Evolutionary conservation across 306 rosid species (phyloP).

Genomic region (Vigna mungo): DNA sequence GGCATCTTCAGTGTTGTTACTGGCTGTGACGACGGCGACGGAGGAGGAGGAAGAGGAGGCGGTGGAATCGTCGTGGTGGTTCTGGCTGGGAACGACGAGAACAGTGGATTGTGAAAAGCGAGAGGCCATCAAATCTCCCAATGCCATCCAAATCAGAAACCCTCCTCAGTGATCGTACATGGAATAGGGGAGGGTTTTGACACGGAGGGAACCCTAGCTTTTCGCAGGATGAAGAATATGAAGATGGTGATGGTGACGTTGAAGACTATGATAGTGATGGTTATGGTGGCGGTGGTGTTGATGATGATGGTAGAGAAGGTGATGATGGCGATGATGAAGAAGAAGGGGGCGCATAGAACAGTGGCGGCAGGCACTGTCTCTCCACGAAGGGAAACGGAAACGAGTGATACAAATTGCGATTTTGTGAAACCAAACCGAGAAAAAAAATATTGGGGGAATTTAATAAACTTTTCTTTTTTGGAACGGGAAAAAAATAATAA

Average conservation of each 20-base stretch:
- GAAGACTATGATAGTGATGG: background rate
- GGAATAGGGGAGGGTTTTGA: slow-evolving; percentile 40
- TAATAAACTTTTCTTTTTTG: background rate
- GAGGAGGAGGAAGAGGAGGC: slow-evolving; percentile 12
- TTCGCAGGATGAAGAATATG: background rate
- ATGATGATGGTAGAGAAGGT: background rate
- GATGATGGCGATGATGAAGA: slow-evolving; percentile 1
- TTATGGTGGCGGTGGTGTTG: background rate
- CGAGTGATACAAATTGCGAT: slow-evolving; percentile 42
- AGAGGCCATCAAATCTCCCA: slow-evolving; percentile 97
- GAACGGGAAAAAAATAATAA: background rate
- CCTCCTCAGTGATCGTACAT: slow-evolving; percentile 51
- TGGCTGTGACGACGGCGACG: background rate
- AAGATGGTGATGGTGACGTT: background rate
- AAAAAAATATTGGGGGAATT: background rate
- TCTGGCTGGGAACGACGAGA: slow-evolving; percentile 67
- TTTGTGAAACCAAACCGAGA: slow-evolving; percentile 36
- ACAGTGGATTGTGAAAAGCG: slow-evolving; percentile 88
- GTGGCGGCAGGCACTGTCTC: slow-evolving; percentile 51
- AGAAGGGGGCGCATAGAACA: slow-evolving; percentile 36
- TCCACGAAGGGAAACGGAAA: slow-evolving; percentile 38
- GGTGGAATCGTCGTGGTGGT: slow-evolving; percentile 46
- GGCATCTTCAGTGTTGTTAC: background rate
- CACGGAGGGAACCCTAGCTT: slow-evolving; percentile 45
- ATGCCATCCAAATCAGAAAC: slow-evolving; percentile 94